Conservation (phyloP, 768 basidiomycete species). For the Trametes sanguinea region DNA sequence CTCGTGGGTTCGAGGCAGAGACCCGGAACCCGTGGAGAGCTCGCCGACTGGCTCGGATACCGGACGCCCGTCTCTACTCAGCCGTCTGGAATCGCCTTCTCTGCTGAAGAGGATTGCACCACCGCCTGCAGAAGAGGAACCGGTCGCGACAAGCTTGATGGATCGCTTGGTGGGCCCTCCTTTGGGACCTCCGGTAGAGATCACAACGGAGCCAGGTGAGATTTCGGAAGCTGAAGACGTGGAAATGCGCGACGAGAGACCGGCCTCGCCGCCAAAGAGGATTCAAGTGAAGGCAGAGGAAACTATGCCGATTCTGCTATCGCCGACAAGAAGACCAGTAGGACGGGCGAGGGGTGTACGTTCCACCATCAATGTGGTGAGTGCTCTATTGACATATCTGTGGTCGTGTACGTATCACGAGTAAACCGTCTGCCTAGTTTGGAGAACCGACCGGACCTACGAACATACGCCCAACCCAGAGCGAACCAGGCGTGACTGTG, state of each 20-base stretch:
- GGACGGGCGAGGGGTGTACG: constrained; percentile 8
- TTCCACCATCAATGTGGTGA: constrained; percentile 18
- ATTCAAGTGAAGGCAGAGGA: constrained; percentile 13
- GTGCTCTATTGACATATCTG: background rate
- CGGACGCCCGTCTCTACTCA: constrained; percentile 9
- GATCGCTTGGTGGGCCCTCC: background rate
- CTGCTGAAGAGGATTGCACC: constrained; percentile 11
- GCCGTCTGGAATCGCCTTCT: constrained; percentile 1
- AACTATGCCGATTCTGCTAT: background rate
- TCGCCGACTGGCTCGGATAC: constrained; percentile 3
- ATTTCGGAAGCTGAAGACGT: background rate
- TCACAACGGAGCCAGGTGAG: constrained; percentile 8
- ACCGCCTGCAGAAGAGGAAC: background rate
- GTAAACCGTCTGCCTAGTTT: background rate
- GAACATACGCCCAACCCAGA: too few relatives aligned
- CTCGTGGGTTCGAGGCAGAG: constrained; percentile 5
- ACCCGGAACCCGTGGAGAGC: constrained; percentile 4
- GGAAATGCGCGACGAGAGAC: constrained; percentile 5
- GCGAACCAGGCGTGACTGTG: background rate
- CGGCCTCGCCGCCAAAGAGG: background rate
- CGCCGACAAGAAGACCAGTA: background rate
- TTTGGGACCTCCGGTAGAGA: background rate
- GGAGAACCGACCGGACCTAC: constrained; percentile 5
- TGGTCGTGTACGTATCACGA: background rate
- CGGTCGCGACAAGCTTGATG: background rate